phyloP scores from a whole-genome alignment of 352 stramenopile genomes.

The Pythium myriotylum region DNA sequence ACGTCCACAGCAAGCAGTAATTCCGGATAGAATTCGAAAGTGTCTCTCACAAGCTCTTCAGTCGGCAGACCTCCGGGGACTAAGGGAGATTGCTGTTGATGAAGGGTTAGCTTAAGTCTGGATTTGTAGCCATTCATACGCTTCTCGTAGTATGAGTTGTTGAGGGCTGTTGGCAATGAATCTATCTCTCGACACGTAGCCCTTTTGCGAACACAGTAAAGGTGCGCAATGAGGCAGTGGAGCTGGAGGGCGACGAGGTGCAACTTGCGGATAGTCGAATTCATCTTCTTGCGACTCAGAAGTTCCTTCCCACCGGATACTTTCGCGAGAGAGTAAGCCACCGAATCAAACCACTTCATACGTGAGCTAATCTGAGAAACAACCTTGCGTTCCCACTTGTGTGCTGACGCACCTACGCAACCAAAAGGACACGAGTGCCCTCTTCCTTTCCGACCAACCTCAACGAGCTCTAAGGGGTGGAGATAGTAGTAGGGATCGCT shows the following conservation, averaged over 20 bases:
- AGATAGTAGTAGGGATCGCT: constrained; percentile 78
- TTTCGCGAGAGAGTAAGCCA: constrained; percentile 72
- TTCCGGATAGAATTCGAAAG: constrained; percentile 72
- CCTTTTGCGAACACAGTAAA: constrained; percentile 64
- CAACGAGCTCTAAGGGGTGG: constrained; percentile 31
- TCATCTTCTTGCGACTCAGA: constrained; percentile 81
- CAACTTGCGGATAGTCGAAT: constrained; percentile 80
- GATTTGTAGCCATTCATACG: constrained; percentile 79
- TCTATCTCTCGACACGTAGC: constrained; percentile 56
- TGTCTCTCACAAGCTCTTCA: constrained; percentile 62
- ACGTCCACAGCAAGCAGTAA: constrained; percentile 68
- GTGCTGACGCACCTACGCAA: constrained; percentile 43
- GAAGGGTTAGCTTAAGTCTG: constrained; percentile 60
- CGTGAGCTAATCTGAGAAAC: constrained; percentile 76
- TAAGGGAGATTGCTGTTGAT: constrained; percentile 40
- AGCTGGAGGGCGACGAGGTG: constrained; percentile 78
- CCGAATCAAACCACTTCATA: constrained; percentile 80
- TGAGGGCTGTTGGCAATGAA: constrained; percentile 59
- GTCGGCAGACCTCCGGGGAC: constrained; percentile 16
- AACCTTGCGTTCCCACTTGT: constrained; percentile 72
- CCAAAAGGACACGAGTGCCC: constrained; percentile 54
- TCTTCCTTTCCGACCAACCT: constrained; percentile 20
- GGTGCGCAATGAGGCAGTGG: constrained; percentile 67
- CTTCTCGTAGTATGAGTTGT: constrained; percentile 75
- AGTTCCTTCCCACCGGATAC: constrained; percentile 56